Percentiles rank a stretch among this genome's conserved stretches.
These are phyloP conservation scores for Zygosaccharomyces siamensis DNA, from an alignment of 805 yeast species.

Conservation along the genomic window DNA sequence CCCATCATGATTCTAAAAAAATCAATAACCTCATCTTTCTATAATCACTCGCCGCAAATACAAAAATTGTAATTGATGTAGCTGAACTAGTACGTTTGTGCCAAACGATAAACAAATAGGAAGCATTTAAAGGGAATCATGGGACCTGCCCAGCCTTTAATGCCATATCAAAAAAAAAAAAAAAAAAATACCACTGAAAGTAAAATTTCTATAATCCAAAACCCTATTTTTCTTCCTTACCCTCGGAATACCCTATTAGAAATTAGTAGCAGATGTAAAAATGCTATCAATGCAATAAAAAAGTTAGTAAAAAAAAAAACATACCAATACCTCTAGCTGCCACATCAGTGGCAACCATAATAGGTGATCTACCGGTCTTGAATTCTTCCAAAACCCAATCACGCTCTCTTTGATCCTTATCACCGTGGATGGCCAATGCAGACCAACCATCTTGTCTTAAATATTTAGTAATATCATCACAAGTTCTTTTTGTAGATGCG, in stretches of 20 bases:
- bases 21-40: slow-evolving; percentile 6
- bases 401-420: slow-evolving; percentile 95
- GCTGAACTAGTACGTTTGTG: slow-evolving; percentile 5
- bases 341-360: slow-evolving; percentile 99
- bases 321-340: slow-evolving; percentile 99
- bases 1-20: not conserved
- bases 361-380: slow-evolving; percentile 86
- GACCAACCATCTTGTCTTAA: slow-evolving; percentile 98
- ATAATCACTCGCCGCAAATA: slow-evolving; percentile 4
- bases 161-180: slow-evolving; percentile 9
- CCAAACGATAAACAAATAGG: slow-evolving; percentile 1
- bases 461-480: slow-evolving; percentile 89
- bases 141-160: slow-evolving; percentile 4
- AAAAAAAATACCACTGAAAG: not conserved
- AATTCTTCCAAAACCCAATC: slow-evolving; percentile 97
- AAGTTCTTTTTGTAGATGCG: slow-evolving; percentile 95
- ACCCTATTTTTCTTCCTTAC: not conserved
- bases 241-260: slow-evolving; percentile 5
- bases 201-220: not conserved
- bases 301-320: slow-evolving; percentile 38
- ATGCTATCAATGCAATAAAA: slow-evolving; percentile 15
- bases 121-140: slow-evolving; percentile 2
- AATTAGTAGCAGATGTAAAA: slow-evolving; percentile 5
- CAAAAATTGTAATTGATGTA: slow-evolving; percentile 4
- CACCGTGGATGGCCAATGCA: slow-evolving; percentile 98